Evolutionary conservation across 2,329 filamentous ascomycete genomes (phyloP).

Genomic region (Sphaerulina vaccinii): DNA sequence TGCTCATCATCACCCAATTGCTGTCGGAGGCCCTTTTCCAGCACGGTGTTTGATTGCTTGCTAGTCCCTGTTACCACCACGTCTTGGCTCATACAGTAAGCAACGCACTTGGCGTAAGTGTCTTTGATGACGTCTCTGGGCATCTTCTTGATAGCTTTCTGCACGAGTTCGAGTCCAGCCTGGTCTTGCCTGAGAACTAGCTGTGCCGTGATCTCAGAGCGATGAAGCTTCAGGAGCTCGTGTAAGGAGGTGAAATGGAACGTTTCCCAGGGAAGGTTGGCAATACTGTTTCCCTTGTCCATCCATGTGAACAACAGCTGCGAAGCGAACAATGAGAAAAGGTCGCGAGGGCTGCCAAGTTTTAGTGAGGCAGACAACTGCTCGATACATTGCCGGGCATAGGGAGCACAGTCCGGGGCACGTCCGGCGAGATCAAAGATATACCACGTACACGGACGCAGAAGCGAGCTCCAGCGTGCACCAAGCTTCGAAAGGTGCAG

Average conservation of each 20-base stretch:
- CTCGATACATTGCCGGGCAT: conserved; percentile 71
- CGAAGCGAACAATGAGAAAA: conserved; percentile 82
- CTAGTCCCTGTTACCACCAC: conserved; percentile 42
- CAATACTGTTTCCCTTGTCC: conserved; percentile 57
- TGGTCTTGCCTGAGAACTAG: conserved; percentile 78
- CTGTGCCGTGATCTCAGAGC: conserved; percentile 76
- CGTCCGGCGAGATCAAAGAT: conserved; percentile 87
- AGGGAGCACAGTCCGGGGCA: conserved; percentile 61
- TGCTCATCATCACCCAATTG: conserved; percentile 66
- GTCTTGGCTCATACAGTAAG: conserved; percentile 81
- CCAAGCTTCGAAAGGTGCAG: conserved; percentile 74
- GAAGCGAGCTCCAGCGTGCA: conserved; percentile 78
- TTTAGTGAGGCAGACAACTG: conserved; percentile 65
- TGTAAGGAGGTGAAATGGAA: conserved; percentile 73
- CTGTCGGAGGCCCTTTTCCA: conserved; percentile 58
- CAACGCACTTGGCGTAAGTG: conserved; percentile 75
- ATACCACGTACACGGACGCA: conserved; percentile 85
- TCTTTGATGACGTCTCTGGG: conserved; percentile 59
- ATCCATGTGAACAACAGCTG: conserved; percentile 93
- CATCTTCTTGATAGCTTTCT: conserved; percentile 54
- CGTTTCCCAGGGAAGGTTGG: conserved; percentile 77
- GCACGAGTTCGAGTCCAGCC: conserved; percentile 60
- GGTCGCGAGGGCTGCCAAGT: conserved; percentile 63
- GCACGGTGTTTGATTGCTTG: conserved; percentile 42
- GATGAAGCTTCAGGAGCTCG: conserved; percentile 67